Evolutionary conservation across 1,139 yeast species (phyloP), one percentile per base, ranked within the genome.

Genomic region (Yamadazyma siamensis): DNA sequence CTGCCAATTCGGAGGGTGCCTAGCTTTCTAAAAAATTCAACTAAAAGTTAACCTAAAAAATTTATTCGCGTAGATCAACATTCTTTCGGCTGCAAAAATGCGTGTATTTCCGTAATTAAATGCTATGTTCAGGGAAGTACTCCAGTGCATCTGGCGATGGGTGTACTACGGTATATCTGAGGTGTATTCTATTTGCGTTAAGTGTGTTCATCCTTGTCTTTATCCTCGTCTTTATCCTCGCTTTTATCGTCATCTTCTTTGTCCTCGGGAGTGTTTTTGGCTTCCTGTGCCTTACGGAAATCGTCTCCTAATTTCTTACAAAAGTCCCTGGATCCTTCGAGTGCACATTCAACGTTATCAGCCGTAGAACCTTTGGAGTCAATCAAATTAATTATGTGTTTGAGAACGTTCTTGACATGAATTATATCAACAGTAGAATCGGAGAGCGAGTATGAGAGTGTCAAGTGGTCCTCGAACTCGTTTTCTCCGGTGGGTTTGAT

Each of bases 351-450:
- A 5, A 61, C 48, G 32, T 56, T 59, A 31, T 59, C 61, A 29
- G 59, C 50, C 25, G 50, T 56, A 39, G 33, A 54, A 1, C 63
- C 63, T 36, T 33, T 12, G 41, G 25, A n/a, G 27, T 27, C 54
- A 15, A 25, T 23, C 52, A 6, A 61, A 55, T 12, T 65, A 61
- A 16, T 62, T 59, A 34, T 27, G n/a, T 23, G 24, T 19, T 33
- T 41, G 21, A 63, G 39, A 2, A 63, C 33, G 0, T 68, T 68
- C 33, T 55, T 55, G 6, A 65, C 43, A 36, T 54, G 54, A 4
- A 65, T 42, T n/a, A 50, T 41, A 29, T 58, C 55, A 19, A 60
- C 61, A 2, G 66, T 61, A 17, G 49, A 48, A 38, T 65, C 73
- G 5, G 63, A 49, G 13, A 61, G 50, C 2, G 69, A 60, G n/a